Conservation (phyloP, 495 filamentous ascomycete species). For the Penicillium bialowiezense region DNA sequence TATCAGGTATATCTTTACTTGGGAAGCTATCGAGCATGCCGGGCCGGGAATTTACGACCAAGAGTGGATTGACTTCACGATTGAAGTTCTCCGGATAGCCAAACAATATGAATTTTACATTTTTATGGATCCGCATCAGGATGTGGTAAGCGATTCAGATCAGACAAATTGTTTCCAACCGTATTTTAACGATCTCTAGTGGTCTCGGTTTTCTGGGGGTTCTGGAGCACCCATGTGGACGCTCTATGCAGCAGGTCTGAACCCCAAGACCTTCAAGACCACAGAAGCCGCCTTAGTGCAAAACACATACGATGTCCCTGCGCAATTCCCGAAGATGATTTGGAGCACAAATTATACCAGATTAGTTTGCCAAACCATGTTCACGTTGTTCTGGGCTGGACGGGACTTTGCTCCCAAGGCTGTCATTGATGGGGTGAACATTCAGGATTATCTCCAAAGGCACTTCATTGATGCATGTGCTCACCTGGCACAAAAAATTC, state of each 20-base stretch:
- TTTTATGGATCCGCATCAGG: slow-evolving; percentile 97
- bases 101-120: slow-evolving; percentile 91
- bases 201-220: slow-evolving; percentile 91
- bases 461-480: slow-evolving; percentile 79
- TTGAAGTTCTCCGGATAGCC: slow-evolving; percentile 75
- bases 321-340: slow-evolving; percentile 94
- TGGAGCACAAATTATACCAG: slow-evolving; percentile 97
- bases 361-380: slow-evolving; percentile 83
- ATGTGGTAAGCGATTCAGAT: slow-evolving; percentile 64
- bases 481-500: slow-evolving; percentile 78
- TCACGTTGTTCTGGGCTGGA: slow-evolving; percentile 93
- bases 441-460: slow-evolving; percentile 90
- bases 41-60: slow-evolving; percentile 95
- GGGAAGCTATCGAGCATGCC: slow-evolving; percentile 96
- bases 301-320: slow-evolving; percentile 86
- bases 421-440: slow-evolving; percentile 90
- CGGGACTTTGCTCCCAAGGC: slow-evolving; percentile 92
- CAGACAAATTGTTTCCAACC: not conserved
- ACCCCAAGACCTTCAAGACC: slow-evolving; percentile 76
- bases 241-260: slow-evolving; percentile 85
- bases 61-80: slow-evolving; percentile 88
- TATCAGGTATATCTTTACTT: slow-evolving; percentile 94
- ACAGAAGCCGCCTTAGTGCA: slow-evolving; percentile 94
- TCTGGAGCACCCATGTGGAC: slow-evolving; percentile 99
- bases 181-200: slow-evolving; percentile 47